Conservation (phyloP, 306 rosid genomes). For the Vachellia pachyceras region DNA sequence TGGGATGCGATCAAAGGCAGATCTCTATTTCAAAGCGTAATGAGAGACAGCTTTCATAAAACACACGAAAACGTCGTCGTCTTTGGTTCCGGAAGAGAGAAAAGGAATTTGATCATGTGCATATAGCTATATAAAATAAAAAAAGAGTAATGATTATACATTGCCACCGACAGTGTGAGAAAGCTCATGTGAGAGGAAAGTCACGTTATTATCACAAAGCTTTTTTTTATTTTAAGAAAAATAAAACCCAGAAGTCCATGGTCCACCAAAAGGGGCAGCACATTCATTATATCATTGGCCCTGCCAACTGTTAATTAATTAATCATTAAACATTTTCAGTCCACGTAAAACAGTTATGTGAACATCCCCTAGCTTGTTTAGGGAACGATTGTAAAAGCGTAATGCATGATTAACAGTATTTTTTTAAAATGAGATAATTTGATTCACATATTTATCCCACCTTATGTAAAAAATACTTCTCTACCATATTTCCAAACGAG, state of each 20-base stretch:
- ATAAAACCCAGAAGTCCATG: background rate
- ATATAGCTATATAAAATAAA: no score
- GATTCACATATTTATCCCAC: no score
- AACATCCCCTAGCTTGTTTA: background rate
- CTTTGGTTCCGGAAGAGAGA: no score
- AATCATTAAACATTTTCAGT: background rate
- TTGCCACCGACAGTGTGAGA: conserved; percentile 52
- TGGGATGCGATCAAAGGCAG: background rate
- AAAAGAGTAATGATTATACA: background rate
- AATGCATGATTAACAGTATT: no score
- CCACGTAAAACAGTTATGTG: background rate
- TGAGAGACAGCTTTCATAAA: conserved; percentile 30
- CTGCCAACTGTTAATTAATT: background rate
- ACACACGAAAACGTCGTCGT: conserved; percentile 39
- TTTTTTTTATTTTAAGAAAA: background rate
- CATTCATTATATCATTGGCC: background rate
- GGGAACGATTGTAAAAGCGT: no score
- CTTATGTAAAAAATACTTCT: no score
- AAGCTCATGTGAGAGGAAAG: conserved; percentile 45
- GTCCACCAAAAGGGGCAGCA: background rate
- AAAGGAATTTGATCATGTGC: no score
- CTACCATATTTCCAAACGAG: no score
- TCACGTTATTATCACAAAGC: background rate
- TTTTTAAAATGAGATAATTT: background rate
- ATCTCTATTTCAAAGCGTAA: conserved; percentile 4